phyloP scores from a whole-genome alignment of 305 asterid species.

The Stenogyne calaminthoides region DNA sequence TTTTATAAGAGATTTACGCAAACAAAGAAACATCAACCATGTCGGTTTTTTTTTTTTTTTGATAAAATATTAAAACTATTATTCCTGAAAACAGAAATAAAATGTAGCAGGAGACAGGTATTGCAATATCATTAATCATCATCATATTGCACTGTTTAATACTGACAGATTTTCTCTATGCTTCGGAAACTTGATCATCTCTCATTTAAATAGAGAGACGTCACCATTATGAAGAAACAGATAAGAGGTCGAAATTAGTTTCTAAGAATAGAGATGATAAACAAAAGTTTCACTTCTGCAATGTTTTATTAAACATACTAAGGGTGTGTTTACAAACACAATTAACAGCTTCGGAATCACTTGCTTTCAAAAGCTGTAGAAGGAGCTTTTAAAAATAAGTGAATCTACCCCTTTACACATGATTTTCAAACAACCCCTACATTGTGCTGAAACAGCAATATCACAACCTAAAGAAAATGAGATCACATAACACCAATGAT shows the following conservation, averaged over 20 bases:
- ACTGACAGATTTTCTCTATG: conserved; percentile 31
- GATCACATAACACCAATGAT: too few relatives aligned
- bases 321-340: too few relatives aligned
- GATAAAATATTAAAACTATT: too few relatives aligned
- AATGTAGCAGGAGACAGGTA: conserved; percentile 47
- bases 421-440: too few relatives aligned
- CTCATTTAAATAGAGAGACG: conserved; percentile 19
- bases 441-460: background rate
- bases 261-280: background rate
- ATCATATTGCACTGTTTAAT: conserved; percentile 32
- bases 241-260: background rate
- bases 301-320: background rate
- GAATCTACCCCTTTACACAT: too few relatives aligned
- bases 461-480: too few relatives aligned
- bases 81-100: background rate
- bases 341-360: too few relatives aligned
- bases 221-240: conserved; percentile 42
- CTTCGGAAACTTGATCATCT: conserved; percentile 42
- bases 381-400: too few relatives aligned
- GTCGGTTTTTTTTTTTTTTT: too few relatives aligned
- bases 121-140: conserved; percentile 5
- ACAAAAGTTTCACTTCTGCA: background rate
- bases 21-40: too few relatives aligned
- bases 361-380: too few relatives aligned
- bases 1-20: background rate